A percentile compares a stretch with the other conserved stretches of the same genome.
Evolutionary conservation across 176 grass and related monocot genomes (phyloP).

Genomic region (Stipa capillata): DNA sequence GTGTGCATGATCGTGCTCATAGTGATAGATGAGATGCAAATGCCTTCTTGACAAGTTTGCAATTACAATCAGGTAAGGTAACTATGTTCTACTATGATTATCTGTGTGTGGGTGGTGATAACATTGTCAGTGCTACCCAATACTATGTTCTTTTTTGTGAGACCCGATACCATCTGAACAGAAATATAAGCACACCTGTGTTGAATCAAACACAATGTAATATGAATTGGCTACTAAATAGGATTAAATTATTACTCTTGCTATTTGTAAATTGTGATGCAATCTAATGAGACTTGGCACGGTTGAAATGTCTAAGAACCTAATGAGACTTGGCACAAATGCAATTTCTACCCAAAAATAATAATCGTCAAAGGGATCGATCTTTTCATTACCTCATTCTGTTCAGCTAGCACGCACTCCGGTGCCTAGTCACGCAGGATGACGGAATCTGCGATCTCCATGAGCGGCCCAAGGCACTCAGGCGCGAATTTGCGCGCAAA

Average conservation of each 20-base stretch:
- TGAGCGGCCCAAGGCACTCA: constrained; percentile 43
- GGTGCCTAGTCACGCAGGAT: constrained; percentile 61
- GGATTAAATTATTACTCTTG: not conserved
- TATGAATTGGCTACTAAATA: not conserved
- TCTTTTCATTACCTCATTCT: constrained; percentile 38
- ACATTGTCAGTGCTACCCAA: not conserved
- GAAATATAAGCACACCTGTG: not conserved
- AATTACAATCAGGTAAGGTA: not conserved
- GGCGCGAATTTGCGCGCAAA: constrained; percentile 83
- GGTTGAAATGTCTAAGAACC: too few relatives aligned
- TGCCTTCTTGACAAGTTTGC: not conserved
- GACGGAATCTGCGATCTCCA: constrained; percentile 62
- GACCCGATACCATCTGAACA: not conserved
- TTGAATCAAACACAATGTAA: not conserved
- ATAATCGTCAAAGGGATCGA: not conserved
- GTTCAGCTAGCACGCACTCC: constrained; percentile 5
- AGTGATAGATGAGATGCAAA: not conserved
- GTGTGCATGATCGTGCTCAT: not conserved
- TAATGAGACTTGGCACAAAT: not conserved
- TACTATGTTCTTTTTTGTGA: not conserved
- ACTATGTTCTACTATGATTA: not conserved
- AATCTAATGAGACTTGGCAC: too few relatives aligned
- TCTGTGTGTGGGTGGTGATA: not conserved
- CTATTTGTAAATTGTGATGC: not conserved
- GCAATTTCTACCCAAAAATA: not conserved